Evolutionary conservation across 768 basidiomycete species (phyloP).

Genomic region (Coprinopsis sp.): DNA sequence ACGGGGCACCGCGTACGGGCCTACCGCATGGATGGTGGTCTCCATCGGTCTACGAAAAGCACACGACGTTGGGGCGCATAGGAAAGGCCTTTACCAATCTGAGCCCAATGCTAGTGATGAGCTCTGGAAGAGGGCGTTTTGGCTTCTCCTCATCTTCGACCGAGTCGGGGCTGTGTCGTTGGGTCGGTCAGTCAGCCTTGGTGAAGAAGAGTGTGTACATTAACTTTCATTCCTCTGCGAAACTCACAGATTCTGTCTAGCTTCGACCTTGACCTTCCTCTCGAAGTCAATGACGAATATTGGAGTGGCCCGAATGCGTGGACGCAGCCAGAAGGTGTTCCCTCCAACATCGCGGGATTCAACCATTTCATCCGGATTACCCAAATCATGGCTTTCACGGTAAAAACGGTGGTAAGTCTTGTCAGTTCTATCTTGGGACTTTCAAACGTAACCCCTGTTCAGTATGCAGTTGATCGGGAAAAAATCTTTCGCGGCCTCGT

Average conservation of each 20-base stretch:
- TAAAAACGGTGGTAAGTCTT: conserved; percentile 57
- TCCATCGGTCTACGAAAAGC: conserved; percentile 57
- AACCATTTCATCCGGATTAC: conserved; percentile 61
- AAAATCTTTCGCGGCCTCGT: conserved; percentile 51
- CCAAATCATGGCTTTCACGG: conserved; percentile 62
- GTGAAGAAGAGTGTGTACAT: conserved; percentile 61
- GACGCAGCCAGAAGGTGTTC: conserved; percentile 60
- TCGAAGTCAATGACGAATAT: conserved; percentile 79
- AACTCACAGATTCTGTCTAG: conserved; percentile 32
- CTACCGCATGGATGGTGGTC: conserved; percentile 50
- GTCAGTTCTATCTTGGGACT: conserved; percentile 1
- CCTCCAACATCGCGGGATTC: conserved; percentile 57
- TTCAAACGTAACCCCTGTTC: neutral
- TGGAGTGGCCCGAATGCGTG: conserved; percentile 64
- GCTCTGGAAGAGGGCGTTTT: conserved; percentile 76
- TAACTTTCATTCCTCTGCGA: conserved; percentile 1
- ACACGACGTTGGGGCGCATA: conserved; percentile 75
- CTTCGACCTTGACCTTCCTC: conserved; percentile 76
- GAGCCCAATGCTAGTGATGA: conserved; percentile 54
- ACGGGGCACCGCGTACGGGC: conserved; percentile 42
- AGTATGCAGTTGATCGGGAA: conserved; percentile 73
- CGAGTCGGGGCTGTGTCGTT: conserved; percentile 47
- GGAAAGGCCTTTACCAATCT: conserved; percentile 50
- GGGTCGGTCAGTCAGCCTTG: conserved; percentile 52
- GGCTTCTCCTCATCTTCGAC: conserved; percentile 62